A percentile compares a stretch with the other conserved stretches of the same genome.
These are phyloP conservation scores for Thraustotheca clavata DNA, from an alignment of 352 stramenopile genomes.

Conservation along the genomic window DNA sequence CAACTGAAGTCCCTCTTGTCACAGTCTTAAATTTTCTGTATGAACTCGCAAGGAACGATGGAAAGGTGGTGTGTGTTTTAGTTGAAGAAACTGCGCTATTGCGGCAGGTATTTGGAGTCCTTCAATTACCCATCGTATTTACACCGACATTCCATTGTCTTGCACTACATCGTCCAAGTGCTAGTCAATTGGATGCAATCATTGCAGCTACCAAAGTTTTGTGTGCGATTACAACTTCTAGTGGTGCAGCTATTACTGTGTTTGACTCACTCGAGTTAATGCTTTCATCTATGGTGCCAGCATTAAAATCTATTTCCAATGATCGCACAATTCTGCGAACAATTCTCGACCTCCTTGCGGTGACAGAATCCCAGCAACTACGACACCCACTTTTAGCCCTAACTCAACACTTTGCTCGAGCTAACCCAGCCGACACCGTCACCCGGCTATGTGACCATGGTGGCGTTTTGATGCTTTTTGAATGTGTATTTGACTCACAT, in stretches of 20 bases:
- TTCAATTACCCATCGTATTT: neutral
- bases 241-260: neutral
- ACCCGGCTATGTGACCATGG: constrained; percentile 7
- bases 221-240: neutral
- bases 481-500: neutral
- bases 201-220: neutral
- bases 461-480: constrained; percentile 10
- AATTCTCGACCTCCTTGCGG: neutral
- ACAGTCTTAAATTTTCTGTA: neutral
- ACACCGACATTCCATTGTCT: neutral
- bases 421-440: neutral
- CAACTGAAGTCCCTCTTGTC: neutral
- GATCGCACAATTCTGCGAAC: constrained; percentile 2
- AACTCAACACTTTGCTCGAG: neutral
- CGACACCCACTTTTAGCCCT: neutral
- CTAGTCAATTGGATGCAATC: neutral
- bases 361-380: neutral
- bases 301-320: neutral
- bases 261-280: neutral
- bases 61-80: neutral
- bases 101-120: neutral
- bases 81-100: neutral
- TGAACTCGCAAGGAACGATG: neutral
- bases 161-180: neutral
- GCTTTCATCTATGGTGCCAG: neutral